These are phyloP conservation scores for Starmerella vitae DNA, from an alignment of 805 yeast species.

Conservation along the genomic window DNA sequence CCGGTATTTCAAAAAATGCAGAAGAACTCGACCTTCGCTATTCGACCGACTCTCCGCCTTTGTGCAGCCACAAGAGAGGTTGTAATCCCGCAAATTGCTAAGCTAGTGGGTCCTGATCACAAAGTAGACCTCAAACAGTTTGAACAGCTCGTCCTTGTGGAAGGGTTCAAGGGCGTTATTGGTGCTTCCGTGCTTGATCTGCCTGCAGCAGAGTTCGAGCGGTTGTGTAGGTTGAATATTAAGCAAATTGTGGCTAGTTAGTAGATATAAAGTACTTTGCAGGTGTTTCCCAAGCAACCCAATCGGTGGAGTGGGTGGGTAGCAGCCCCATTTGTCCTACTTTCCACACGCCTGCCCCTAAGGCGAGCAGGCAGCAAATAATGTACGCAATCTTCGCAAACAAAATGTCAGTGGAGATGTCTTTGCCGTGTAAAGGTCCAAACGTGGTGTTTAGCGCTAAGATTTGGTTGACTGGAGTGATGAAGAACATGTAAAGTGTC, in stretches of 20 bases:
- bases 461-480: conserved; percentile 61
- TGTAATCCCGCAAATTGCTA: conserved; percentile 62
- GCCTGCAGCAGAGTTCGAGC: conserved; percentile 35
- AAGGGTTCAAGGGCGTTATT: conserved; percentile 75
- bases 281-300: conserved; percentile 73
- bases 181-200: conserved; percentile 70
- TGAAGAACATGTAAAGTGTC: conserved; percentile 66
- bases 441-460: conserved; percentile 45
- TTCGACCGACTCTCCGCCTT: conserved; percentile 65
- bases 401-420: conserved; percentile 21
- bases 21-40: conserved; percentile 49
- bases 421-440: conserved; percentile 24
- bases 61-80: conserved; percentile 55
- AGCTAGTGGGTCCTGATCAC: conserved; percentile 58
- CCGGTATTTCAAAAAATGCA: conserved; percentile 58
- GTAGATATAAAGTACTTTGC: conserved; percentile 22
- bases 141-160: conserved; percentile 68
- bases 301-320: conserved; percentile 77
- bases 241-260: conserved; percentile 48
- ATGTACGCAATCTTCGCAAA: conserved; percentile 38
- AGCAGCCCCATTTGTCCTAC: conserved; percentile 77
- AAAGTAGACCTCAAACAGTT: conserved; percentile 65
- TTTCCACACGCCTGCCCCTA: conserved; percentile 74
- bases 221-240: conserved; percentile 56
- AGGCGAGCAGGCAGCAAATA: conserved; percentile 37